These are phyloP conservation scores for Bipolaris bicolor DNA, from an alignment of 2,329 filamentous ascomycete species.

Conservation along the genomic window DNA sequence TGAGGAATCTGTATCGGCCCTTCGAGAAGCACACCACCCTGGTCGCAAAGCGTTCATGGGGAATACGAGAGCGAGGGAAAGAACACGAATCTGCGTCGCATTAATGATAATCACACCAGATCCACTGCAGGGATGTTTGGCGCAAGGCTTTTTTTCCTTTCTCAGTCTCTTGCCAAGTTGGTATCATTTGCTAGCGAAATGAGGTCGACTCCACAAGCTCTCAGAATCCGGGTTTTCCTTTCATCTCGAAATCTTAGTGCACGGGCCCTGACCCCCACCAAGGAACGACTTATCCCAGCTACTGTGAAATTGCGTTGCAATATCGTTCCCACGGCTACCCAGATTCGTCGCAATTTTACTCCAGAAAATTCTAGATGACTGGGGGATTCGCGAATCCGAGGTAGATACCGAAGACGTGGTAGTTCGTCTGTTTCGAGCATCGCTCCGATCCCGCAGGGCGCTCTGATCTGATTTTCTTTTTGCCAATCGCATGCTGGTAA, in stretches of 20 bases:
- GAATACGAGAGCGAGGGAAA: slow-evolving; percentile 14
- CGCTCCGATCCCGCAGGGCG: slow-evolving; percentile 9
- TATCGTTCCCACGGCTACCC: slow-evolving; percentile 27
- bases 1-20: slow-evolving; percentile 9
- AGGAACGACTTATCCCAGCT: slow-evolving; percentile 32
- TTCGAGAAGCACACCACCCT: slow-evolving; percentile 18
- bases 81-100: slow-evolving; percentile 1
- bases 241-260: slow-evolving; percentile 37
- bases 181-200: slow-evolving; percentile 44
- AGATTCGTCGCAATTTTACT: slow-evolving; percentile 21
- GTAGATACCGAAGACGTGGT: slow-evolving; percentile 8
- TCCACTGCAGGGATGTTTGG: not conserved
- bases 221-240: slow-evolving; percentile 24
- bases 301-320: slow-evolving; percentile 44
- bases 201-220: slow-evolving; percentile 41
- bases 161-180: slow-evolving; percentile 2
- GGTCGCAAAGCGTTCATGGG: slow-evolving; percentile 7
- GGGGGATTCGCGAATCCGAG: slow-evolving; percentile 8
- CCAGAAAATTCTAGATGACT: slow-evolving; percentile 5
- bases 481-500: slow-evolving; percentile 5
- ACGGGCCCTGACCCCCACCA: slow-evolving; percentile 34
- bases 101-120: not conserved
- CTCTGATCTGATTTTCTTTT: slow-evolving; percentile 6
- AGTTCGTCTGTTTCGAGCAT: slow-evolving; percentile 1
- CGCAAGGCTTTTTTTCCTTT: slow-evolving; percentile 4